These are phyloP conservation scores for Botryotinia narcissicola DNA, from an alignment of 2,329 filamentous ascomycete species.

Conservation along the genomic window DNA sequence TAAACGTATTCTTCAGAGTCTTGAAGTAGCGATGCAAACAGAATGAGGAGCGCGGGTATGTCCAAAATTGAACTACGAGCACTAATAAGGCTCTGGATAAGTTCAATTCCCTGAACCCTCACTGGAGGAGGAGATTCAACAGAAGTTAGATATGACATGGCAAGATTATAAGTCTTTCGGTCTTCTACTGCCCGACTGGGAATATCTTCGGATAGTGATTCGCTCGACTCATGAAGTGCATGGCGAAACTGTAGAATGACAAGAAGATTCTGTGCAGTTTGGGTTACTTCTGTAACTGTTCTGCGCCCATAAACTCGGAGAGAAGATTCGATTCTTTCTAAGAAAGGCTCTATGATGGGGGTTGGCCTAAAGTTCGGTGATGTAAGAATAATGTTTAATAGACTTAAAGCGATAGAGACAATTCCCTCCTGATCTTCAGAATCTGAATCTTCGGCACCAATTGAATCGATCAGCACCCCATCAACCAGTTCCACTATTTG, in stretches of 20 bases:
- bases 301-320: constrained; percentile 45
- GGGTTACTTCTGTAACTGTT: constrained; percentile 45
- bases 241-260: constrained; percentile 56
- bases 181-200: constrained; percentile 53
- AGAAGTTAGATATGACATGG: constrained; percentile 61
- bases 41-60: constrained; percentile 60
- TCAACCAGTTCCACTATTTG: constrained; percentile 63
- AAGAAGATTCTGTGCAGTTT: constrained; percentile 55
- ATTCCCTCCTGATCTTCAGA: constrained; percentile 48
- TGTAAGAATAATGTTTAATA: constrained; percentile 60
- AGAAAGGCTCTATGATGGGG: constrained; percentile 41
- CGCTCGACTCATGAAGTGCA: constrained; percentile 46
- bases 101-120: constrained; percentile 61
- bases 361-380: constrained; percentile 54
- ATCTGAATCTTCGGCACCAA: constrained; percentile 34
- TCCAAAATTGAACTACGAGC: constrained; percentile 59
- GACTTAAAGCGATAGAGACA: constrained; percentile 54
- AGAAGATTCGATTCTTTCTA: constrained; percentile 49
- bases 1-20: constrained; percentile 72
- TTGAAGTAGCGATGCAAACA: constrained; percentile 62
- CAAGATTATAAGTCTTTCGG: constrained; percentile 59
- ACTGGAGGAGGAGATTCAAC: constrained; percentile 63
- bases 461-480: constrained; percentile 50
- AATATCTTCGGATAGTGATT: constrained; percentile 34
- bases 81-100: constrained; percentile 57